These are phyloP conservation scores for Cladosporium halotolerans DNA, from an alignment of 2,329 filamentous ascomycete genomes.

Conservation along the genomic window DNA sequence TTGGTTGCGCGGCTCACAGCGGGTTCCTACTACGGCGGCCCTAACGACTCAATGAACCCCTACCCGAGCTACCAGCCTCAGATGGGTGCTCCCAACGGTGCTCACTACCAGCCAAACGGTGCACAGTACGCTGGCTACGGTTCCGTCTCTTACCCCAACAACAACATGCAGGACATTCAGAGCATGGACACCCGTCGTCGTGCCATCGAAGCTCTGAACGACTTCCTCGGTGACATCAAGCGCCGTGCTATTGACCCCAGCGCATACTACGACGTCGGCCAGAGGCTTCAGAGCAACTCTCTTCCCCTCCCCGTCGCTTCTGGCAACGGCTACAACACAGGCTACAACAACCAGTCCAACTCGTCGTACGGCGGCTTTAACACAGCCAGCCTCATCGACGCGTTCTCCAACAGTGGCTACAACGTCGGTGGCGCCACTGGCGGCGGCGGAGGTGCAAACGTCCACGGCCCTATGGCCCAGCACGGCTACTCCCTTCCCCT, in stretches of 20 bases:
- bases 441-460: slow-evolving; percentile 39
- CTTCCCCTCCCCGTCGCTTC: slow-evolving; percentile 34
- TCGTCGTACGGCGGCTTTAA: slow-evolving; percentile 22
- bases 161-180: slow-evolving; percentile 31
- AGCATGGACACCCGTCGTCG: slow-evolving; percentile 69
- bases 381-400: slow-evolving; percentile 30
- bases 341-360: slow-evolving; percentile 27
- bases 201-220: slow-evolving; percentile 74
- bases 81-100: slow-evolving; percentile 19
- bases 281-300: slow-evolving; percentile 70
- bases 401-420: slow-evolving; percentile 24
- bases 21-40: slow-evolving; percentile 28
- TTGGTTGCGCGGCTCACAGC: slow-evolving; percentile 18
- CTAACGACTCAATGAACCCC: slow-evolving; percentile 27
- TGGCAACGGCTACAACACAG: slow-evolving; percentile 33
- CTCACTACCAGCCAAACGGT: slow-evolving; percentile 22
- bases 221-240: slow-evolving; percentile 91
- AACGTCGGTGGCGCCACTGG: slow-evolving; percentile 18
- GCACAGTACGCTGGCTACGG: slow-evolving; percentile 33
- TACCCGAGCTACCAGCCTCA: slow-evolving; percentile 27
- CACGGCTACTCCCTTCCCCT: slow-evolving; percentile 81
- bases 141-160: slow-evolving; percentile 43
- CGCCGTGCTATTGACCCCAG: slow-evolving; percentile 81
- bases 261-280: slow-evolving; percentile 87
- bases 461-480: slow-evolving; percentile 53